Evolutionary conservation across 306 rosid genomes (phyloP).

Genomic region (Corylus avellana): DNA sequence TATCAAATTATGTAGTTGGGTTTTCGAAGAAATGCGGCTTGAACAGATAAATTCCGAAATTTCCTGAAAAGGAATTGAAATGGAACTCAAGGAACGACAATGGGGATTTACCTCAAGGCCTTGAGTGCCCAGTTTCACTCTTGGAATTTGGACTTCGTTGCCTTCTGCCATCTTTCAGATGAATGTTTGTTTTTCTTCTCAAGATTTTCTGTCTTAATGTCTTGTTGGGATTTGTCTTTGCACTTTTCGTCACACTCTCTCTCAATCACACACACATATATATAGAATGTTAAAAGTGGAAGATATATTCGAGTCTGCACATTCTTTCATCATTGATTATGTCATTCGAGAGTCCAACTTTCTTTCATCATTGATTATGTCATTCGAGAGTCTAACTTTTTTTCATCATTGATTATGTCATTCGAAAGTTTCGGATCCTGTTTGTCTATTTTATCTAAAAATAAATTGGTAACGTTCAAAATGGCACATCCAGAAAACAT

Average conservation of each 20-base stretch:
- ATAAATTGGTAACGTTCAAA: no score
- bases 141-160: conserved; percentile 17
- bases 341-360: background rate
- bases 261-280: no score
- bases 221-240: no score
- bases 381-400: no score
- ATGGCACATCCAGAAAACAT: no score
- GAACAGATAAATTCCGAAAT: background rate
- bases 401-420: no score
- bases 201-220: background rate
- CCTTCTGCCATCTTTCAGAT: conserved; percentile 16
- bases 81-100: background rate
- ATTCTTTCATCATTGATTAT: background rate
- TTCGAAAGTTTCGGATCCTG: no score
- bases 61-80: background rate
- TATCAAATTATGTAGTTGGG: background rate
- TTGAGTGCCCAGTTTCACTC: conserved; percentile 30
- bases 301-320: no score
- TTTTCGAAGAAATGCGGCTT: background rate
- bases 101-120: conserved; percentile 25
- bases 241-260: no score
- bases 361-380: background rate
- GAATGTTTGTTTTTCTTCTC: background rate
- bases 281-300: background rate
- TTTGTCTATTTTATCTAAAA: no score